Percentiles rank a stretch among this genome's conserved stretches.
Conservation (phyloP, 176 grass and related monocot species). For the Panicum miliaceum region DNA sequence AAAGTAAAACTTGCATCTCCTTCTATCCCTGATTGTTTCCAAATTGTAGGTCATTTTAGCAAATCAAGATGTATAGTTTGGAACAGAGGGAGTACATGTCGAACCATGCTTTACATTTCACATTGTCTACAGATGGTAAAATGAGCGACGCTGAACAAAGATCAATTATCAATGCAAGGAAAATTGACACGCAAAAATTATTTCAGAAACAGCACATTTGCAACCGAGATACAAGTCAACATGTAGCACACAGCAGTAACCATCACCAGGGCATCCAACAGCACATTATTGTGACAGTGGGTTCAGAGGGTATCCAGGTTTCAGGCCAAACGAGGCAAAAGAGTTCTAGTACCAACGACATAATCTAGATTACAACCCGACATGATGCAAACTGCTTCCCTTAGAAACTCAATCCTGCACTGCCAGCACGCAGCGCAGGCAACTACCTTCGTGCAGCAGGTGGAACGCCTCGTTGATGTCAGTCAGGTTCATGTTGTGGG, state of each 20-base stretch:
- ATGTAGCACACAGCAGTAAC: background rate
- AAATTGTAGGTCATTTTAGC: no score
- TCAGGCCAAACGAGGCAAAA: background rate
- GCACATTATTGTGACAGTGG: background rate
- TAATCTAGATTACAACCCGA: background rate
- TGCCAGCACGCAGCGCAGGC: constrained; percentile 87
- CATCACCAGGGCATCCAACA: background rate
- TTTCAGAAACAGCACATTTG: background rate
- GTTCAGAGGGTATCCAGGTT: constrained; percentile 9
- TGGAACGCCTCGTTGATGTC: constrained; percentile 86
- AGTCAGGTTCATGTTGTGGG: constrained; percentile 74
- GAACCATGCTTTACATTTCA: background rate
- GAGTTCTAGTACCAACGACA: constrained; percentile 6
- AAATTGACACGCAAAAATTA: background rate
- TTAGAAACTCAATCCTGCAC: constrained; percentile 38
- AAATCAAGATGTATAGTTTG: no score
- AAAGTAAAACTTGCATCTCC: no score
- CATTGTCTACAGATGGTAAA: background rate
- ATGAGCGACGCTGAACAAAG: background rate
- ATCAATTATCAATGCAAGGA: background rate
- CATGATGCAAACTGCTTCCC: background rate
- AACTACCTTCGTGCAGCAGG: constrained; percentile 87
- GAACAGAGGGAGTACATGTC: no score
- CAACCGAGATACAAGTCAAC: background rate
- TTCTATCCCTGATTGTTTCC: background rate